These are phyloP conservation scores for Quercus lobata DNA, from an alignment of 331 rosid species.

Conservation along the genomic window DNA sequence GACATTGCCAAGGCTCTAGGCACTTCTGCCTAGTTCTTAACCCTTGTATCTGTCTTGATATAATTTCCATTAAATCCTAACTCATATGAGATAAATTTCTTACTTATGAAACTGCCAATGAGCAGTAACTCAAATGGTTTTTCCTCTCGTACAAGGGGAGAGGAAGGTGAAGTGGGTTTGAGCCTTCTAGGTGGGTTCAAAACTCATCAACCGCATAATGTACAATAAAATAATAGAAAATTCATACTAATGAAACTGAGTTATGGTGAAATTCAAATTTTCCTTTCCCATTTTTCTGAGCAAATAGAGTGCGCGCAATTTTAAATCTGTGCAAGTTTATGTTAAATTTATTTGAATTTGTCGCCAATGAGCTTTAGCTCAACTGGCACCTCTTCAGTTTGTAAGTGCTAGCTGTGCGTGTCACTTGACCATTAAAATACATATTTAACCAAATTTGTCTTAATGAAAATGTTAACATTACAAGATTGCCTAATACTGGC, in stretches of 20 bases:
- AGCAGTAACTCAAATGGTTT: no score
- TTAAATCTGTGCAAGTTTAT: background rate
- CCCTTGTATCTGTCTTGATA: background rate
- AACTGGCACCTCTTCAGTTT: no score
- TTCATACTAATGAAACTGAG: background rate
- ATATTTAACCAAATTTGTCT: background rate
- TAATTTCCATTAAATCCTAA: background rate
- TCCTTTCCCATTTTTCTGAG: background rate
- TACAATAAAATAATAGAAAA: no score
- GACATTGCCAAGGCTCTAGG: background rate
- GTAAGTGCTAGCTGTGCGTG: no score
- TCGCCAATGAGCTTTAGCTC: no score
- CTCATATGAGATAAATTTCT: background rate
- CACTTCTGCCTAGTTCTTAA: background rate
- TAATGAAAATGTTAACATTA: background rate
- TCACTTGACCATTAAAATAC: no score
- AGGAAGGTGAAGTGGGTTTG: no score
- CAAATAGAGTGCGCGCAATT: background rate
- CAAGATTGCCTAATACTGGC: slow-evolving; percentile 14
- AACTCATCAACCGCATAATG: no score
- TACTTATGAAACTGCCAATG: no score
- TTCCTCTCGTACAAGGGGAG: no score
- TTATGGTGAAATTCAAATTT: background rate
- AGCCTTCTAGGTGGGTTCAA: no score
- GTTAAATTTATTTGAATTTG: background rate